Evolutionary conservation across 257 asterid genomes (phyloP), one percentile per base, ranked within the genome.

Genomic region (Lavandula angustifolia): DNA sequence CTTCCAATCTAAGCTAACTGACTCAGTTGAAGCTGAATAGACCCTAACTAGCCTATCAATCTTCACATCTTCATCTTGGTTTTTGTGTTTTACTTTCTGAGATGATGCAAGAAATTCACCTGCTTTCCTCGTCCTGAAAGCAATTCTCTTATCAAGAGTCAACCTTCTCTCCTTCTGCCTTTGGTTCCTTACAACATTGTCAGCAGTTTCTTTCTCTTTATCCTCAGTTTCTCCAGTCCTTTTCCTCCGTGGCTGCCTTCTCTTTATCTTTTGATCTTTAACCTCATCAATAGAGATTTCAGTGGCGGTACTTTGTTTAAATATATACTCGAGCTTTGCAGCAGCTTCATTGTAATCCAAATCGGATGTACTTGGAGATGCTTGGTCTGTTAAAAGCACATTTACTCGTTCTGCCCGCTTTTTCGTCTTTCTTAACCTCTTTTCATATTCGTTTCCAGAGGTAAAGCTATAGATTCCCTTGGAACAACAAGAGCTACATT

Each of bases 281-380:
- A 65, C 77, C 54, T 76, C 89, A 17, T 76, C 75, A 43, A 80
- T 82, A 13, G 77, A 42, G 3, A 71, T 73, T 66, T 46, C 56
- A 9, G 67, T 48, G 60, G 76, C 78, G 37, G 88, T 82, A 61
- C 88, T 79, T 16, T 69, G 75, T 70, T 77, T 85, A 69, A 64
- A 89, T 14, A 90, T 73, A 72, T 79, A 65, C 69, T 90, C 97
- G 33, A 90, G 82, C 71, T 82, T 85, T 8, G 88, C 87, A 32
- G 95, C 97, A 64, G 91, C 95, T 74, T 83, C 97, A 62, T 78
- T 87, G 75, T 85, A 87, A 74, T 90, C 95, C 67, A 90, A 58
- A 3, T 82, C 95, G 47, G 71, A 51, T 29, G 84, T 64, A 66
- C 81, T 81, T n/a, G 81, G 78, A 62, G 81, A 54, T 3, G 86